Percentiles rank a stretch among this genome's conserved stretches.
Evolutionary conservation across 106 monocot species (phyloP).

Genomic region (Apostasia ramifera): DNA sequence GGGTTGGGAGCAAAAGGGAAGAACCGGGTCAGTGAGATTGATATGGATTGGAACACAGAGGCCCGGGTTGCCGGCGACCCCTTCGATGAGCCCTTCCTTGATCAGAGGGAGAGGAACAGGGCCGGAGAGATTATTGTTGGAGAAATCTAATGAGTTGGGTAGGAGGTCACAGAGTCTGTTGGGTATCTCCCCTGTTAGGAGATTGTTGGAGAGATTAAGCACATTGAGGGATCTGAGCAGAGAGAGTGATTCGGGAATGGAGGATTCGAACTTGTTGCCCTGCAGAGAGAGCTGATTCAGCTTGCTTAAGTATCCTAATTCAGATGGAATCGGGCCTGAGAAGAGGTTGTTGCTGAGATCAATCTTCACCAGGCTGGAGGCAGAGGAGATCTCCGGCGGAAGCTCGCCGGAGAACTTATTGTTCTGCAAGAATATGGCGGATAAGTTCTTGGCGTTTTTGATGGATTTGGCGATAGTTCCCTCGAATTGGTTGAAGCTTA

Average conservation of each 20-base stretch:
- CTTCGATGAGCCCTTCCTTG: conserved; percentile 71
- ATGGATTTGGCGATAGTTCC: conserved; percentile 47
- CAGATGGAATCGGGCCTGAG: conserved; percentile 60
- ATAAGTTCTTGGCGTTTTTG: conserved; percentile 67
- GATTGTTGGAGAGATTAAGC: conserved; percentile 86
- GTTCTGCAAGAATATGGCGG: conserved; percentile 63
- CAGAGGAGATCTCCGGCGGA: conserved; percentile 52
- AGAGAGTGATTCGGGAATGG: conserved; percentile 71
- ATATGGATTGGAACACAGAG: conserved; percentile 50
- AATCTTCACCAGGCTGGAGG: conserved; percentile 58
- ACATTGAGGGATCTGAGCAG: conserved; percentile 72
- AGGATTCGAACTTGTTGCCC: conserved; percentile 51
- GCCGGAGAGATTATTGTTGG: conserved; percentile 77
- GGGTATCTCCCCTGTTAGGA: conserved; percentile 74
- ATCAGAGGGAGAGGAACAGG: conserved; percentile 70
- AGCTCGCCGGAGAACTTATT: conserved; percentile 56
- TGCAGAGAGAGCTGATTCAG: conserved; percentile 80
- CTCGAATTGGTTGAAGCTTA: conserved; percentile 65
- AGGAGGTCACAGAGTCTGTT: conserved; percentile 64
- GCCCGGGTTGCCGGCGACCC: conserved; percentile 65
- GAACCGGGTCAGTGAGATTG: conserved; percentile 25
- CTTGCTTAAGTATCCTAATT: conserved; percentile 40
- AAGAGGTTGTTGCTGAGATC: conserved; percentile 81
- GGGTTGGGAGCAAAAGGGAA: conserved; percentile 46
- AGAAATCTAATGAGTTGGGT: conserved; percentile 87